Evolutionary conservation across 148 eudicot genomes (phyloP).

Genomic region (Salicornia ramosissima): DNA sequence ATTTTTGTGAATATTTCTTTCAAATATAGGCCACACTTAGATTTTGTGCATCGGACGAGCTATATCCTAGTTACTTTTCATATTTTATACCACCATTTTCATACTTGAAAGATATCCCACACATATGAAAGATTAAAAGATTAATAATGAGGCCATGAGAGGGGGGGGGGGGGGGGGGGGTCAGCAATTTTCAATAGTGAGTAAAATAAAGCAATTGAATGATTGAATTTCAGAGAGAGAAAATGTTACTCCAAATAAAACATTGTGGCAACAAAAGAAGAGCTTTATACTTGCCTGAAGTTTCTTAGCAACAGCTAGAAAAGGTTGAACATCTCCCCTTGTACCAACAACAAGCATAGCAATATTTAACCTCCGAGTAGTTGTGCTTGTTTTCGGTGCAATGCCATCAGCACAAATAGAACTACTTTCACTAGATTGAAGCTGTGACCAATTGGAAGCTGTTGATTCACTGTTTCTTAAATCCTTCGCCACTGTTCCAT

Average conservation of each 20-base stretch:
- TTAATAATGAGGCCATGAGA: too few species aligned
- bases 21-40: too few species aligned
- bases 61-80: too few species aligned
- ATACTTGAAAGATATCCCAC: too few species aligned
- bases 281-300: constrained; percentile 55
- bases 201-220: too few species aligned
- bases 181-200: too few species aligned
- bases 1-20: too few species aligned
- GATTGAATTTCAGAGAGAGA: too few species aligned
- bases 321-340: constrained; percentile 96
- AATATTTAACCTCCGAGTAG: constrained; percentile 65
- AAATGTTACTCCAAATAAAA: background rate
- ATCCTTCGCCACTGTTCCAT: constrained; percentile 60
- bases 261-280: background rate
- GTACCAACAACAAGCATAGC: constrained; percentile 92
- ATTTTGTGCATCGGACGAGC: too few species aligned
- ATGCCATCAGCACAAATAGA: constrained; percentile 31
- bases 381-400: constrained; percentile 30
- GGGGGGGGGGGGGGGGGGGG: too few species aligned
- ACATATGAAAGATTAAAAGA: too few species aligned
- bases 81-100: too few species aligned
- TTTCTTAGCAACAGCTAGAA: constrained; percentile 75
- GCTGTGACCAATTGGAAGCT: constrained; percentile 48
- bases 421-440: constrained; percentile 37
- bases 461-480: constrained; percentile 38